Base-by-base conservation (phyloP, 257 asterid species). In the Nicotiana tomentosiformis region DNA sequence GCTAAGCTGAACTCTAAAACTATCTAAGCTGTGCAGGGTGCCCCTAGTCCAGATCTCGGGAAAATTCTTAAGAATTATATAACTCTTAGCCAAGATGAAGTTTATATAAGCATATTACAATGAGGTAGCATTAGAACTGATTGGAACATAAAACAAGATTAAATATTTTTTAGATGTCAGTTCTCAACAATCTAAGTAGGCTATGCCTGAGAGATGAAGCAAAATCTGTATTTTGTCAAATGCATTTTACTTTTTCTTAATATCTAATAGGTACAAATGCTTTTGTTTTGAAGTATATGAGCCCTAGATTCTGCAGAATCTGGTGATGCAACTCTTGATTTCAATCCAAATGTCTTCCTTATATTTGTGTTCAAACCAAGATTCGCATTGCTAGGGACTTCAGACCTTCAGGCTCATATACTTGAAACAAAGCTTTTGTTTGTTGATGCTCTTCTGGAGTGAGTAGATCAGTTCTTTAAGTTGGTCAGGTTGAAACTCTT, bases 91-190 rank as follows among this genome's bases (percentile, higher is more conserved):
- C 23, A 72, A 72, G 79, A 46, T 72, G 26, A 39, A 15, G 49
- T 15, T 66, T 66, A 32, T 66, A 74, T 23, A 70, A 12, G 18
- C 62, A 46, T 46, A 26, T 23, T 70, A 43, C 46, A 70, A 30
- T 39, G 57, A 69, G 60, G 78, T 70, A 70, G 58, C 78, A 70
- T 46, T 70, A 20, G 12, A 70, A 70, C 35, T 70, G 78, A 70
- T 69, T 46, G 33, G 20, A 74, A 74, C 79, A 74, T 74, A 74
- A 74, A 74, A 74, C 62, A 74, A 23, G 79, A 72, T 46, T 29
- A 12, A 10, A 23, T 6, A 12, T 10, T 49, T 46, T 46, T 6
- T 49, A 74, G 61, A 49, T 74, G 39, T 46, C 37, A 74, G 39
- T 74, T 43, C 39, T 49, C 15, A 23, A 53, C 57, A 53, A 23